Evolutionary conservation across 2,329 filamentous ascomycete genomes (phyloP).

Genomic region (Talaromyces amestolkiae): DNA sequence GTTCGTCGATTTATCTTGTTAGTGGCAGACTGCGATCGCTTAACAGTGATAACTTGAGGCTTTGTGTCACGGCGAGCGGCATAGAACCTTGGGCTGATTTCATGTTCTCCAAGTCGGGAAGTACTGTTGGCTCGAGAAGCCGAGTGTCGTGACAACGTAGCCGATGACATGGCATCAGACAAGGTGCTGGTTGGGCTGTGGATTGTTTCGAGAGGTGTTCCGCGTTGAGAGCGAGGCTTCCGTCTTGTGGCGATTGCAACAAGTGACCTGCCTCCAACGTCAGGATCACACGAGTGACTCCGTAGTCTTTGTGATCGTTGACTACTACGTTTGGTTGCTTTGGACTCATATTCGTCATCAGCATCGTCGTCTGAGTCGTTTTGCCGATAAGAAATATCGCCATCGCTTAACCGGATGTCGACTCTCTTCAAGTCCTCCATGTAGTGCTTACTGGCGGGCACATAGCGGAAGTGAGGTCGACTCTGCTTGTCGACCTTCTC

Average conservation of each 20-base stretch:
- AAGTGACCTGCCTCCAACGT: neutral
- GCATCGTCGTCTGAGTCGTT: conserved; percentile 8
- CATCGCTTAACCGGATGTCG: conserved; percentile 17
- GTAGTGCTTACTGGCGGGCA: conserved; percentile 30
- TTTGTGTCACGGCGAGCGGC: conserved; percentile 24
- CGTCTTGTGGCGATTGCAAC: neutral
- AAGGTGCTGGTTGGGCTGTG: conserved; percentile 1
- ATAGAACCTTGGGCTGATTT: neutral
- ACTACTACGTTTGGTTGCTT: neutral
- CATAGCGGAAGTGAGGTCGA: conserved; percentile 32
- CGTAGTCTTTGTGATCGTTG: neutral
- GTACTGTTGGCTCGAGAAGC: neutral
- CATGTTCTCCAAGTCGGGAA: conserved; percentile 4
- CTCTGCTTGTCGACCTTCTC: conserved; percentile 21
- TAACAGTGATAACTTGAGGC: conserved; percentile 19
- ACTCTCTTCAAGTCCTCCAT: conserved; percentile 27
- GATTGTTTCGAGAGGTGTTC: conserved; percentile 2
- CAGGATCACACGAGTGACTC: conserved; percentile 18
- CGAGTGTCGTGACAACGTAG: neutral
- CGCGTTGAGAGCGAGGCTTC: conserved; percentile 1
- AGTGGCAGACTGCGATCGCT: conserved; percentile 15
- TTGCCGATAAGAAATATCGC: conserved; percentile 12
- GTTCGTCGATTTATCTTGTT: conserved; percentile 22
- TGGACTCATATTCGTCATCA: neutral
- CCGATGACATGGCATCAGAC: conserved; percentile 6